Conservation (phyloP, 345 rosid species). For the Melastoma malabathricum region DNA sequence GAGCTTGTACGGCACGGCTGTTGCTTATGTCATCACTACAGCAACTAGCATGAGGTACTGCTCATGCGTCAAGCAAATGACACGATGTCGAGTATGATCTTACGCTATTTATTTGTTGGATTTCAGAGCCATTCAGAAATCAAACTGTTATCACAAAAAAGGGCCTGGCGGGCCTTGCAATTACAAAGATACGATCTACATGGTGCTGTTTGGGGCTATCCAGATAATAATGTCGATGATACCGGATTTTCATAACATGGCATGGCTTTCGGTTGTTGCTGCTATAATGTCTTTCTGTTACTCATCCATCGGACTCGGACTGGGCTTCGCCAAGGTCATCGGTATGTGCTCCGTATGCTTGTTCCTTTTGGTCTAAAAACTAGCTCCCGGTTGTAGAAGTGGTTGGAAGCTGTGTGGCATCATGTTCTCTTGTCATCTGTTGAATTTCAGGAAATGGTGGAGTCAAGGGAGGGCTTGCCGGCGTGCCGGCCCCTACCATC, state of each 20-base stretch:
- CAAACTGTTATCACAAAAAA: slow-evolving; percentile 40
- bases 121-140: slow-evolving; percentile 31
- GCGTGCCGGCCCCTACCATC: slow-evolving; percentile 15
- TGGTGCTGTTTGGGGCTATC: slow-evolving; percentile 28
- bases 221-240: slow-evolving; percentile 28
- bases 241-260: slow-evolving; percentile 32
- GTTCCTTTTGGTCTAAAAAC: neutral
- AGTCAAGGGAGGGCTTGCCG: slow-evolving; percentile 20
- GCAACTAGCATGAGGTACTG: slow-evolving; percentile 50
- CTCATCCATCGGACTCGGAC: slow-evolving; percentile 33
- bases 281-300: slow-evolving; percentile 36
- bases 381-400: neutral
- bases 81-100: neutral
- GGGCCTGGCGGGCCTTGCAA: slow-evolving; percentile 29
- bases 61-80: neutral
- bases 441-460: slow-evolving; percentile 25
- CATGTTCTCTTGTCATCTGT: slow-evolving; percentile 14
- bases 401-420: no score
- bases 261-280: slow-evolving; percentile 32
- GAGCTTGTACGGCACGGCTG: slow-evolving; percentile 25
- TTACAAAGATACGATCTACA: slow-evolving; percentile 12
- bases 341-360: slow-evolving; percentile 9
- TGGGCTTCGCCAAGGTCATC: slow-evolving; percentile 27
- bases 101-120: neutral
- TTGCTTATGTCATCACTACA: slow-evolving; percentile 59